Base-by-base conservation (phyloP, 2,329 filamentous ascomycete genomes). In the Stagonosporopsis tanaceti region DNA sequence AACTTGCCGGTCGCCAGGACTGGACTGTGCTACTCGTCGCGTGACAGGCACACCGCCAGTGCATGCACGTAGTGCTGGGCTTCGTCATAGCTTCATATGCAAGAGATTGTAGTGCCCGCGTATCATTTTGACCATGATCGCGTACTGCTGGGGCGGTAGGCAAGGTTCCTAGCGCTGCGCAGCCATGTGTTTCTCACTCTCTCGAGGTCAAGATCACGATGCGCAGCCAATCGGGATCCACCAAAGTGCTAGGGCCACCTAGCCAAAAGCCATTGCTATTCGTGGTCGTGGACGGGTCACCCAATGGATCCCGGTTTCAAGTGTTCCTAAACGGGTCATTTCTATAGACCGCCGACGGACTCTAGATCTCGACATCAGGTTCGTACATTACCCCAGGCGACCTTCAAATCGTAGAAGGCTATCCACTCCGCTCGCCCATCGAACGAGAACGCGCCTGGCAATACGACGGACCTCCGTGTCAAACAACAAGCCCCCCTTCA, bases 281-380 rank as follows among this genome's bases (percentile, higher is more conserved):
- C 59, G 53, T 47, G 60, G 46, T 53, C 37, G 20, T 44, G 38
- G 40, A 53, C 59, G 47, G 54, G 59, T 45, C 55, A 46, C 50
- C 53, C 53, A 45, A 58, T 61, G 56, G 48, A 30, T 50, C 42
- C 42, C 50, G 20, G 41, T 48, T 56, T 61, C 55, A 53, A 17
- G 37, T 41, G 56, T 50, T 46, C 63, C 48, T 57, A 17, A 20
- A 35, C 25, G 41, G 48, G 40, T 48, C 41, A 50, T 42, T 17
- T n/a, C 53, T 63, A 56, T 62, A 66, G 39, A 68, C 59, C 40
- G 53, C 59, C 56, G 59, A 59, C 57, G 39, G 50, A 50, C 55
- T 64, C 51, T 40, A 35, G 24, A 47, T 39, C 42, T 17, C 12
- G 22, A 38, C 42, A 57, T 52, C 58, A 58, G 42, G 54, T 61